Percentiles rank a stretch among this genome's conserved stretches.
phyloP scores from a whole-genome alignment of 1,284 basidiomycete genomes.

The Apiotrichum siamense region DNA sequence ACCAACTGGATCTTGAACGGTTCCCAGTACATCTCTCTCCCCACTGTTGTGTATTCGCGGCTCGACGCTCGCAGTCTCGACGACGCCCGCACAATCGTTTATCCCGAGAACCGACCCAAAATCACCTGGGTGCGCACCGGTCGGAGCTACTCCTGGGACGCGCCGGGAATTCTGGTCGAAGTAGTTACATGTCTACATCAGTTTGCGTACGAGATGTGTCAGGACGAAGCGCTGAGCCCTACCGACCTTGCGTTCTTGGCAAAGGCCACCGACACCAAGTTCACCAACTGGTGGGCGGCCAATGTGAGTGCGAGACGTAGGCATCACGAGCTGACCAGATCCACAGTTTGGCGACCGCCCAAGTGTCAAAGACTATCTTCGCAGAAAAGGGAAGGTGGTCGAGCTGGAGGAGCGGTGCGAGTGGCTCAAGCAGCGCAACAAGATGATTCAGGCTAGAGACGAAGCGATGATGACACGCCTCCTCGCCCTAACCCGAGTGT shows the following conservation, averaged over 20 bases:
- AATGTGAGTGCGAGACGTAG: neutral
- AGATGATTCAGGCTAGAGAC: neutral
- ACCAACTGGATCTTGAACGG: neutral
- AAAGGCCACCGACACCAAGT: neutral
- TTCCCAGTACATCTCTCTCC: neutral
- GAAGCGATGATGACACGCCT: neutral
- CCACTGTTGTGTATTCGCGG: neutral
- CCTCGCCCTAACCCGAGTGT: neutral
- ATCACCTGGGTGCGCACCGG: too few relatives aligned
- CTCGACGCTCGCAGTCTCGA: neutral
- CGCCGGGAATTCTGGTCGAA: neutral
- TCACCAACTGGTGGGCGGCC: neutral
- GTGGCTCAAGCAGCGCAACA: neutral
- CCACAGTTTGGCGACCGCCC: neutral
- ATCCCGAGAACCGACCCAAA: too few relatives aligned
- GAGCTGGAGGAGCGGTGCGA: neutral
- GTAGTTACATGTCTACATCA: neutral
- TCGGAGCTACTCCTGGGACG: neutral
- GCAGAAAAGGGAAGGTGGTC: neutral
- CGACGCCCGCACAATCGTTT: too few relatives aligned
- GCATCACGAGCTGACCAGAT: neutral
- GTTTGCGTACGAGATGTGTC: neutral
- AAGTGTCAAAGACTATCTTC: neutral
- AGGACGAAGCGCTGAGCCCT: too few relatives aligned
- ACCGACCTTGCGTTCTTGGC: neutral